Percentiles rank a stretch among this genome's conserved stretches.
These are phyloP conservation scores for Ramularia collo-cygni DNA, from an alignment of 2,329 filamentous ascomycete genomes.

Conservation along the genomic window DNA sequence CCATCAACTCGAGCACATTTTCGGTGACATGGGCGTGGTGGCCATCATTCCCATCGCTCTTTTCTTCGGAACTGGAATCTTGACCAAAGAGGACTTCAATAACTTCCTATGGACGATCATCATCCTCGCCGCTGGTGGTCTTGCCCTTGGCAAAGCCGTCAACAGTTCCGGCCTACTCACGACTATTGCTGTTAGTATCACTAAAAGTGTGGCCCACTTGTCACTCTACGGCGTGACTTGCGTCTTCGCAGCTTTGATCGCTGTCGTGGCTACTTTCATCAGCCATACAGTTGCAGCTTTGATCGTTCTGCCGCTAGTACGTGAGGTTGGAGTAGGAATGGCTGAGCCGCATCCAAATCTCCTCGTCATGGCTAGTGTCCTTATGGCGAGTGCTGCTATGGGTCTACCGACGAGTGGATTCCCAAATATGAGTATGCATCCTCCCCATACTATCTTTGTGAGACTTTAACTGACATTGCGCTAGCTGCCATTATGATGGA, in stretches of 20 bases:
- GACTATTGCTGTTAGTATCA: constrained; percentile 75
- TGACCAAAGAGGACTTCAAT: constrained; percentile 99
- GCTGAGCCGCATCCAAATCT: constrained; percentile 86
- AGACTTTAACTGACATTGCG: constrained; percentile 5
- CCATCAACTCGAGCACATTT: constrained; percentile 77
- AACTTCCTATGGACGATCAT: constrained; percentile 99
- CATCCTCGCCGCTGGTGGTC: constrained; percentile 87
- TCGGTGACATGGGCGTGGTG: constrained; percentile 97
- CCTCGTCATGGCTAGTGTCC: constrained; percentile 85
- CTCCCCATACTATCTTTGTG: not conserved
- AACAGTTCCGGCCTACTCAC: constrained; percentile 87
- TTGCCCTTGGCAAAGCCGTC: constrained; percentile 89
- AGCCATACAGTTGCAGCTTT: constrained; percentile 93
- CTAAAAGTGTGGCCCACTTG: constrained; percentile 64
- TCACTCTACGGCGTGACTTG: constrained; percentile 80
- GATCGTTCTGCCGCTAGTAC: constrained; percentile 87
- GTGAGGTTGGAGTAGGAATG: constrained; percentile 78
- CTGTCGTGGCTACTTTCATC: constrained; percentile 95
- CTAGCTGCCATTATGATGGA: constrained; percentile 99
- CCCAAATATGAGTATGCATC: constrained; percentile 93
- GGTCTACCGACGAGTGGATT: constrained; percentile 92
- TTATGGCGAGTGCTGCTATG: constrained; percentile 99
- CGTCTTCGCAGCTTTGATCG: constrained; percentile 75
- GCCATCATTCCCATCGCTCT: constrained; percentile 92
- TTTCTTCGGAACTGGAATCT: constrained; percentile 92